These are phyloP conservation scores for Colletotrichum musae DNA, from an alignment of 2,329 filamentous ascomycete species.

Conservation along the genomic window DNA sequence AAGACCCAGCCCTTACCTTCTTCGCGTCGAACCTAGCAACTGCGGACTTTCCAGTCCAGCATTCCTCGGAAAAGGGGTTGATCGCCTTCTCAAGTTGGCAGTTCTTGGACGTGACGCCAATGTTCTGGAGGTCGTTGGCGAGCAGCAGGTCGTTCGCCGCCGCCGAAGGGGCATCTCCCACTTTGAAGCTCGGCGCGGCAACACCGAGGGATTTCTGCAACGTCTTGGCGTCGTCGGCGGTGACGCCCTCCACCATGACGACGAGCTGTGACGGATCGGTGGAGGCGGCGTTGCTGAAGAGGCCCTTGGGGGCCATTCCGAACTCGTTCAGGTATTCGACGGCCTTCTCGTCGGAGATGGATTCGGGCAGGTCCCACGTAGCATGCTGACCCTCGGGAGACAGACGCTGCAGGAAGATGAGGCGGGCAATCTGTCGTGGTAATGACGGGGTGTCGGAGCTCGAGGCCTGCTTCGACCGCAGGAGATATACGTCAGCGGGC, in stretches of 20 bases:
- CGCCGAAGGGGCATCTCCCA: slow-evolving; percentile 60
- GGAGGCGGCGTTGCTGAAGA: slow-evolving; percentile 63
- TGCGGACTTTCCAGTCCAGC: slow-evolving; percentile 61
- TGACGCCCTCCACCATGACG: slow-evolving; percentile 71
- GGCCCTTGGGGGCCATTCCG: slow-evolving; percentile 64
- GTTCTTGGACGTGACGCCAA: slow-evolving; percentile 52
- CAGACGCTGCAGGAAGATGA: slow-evolving; percentile 72
- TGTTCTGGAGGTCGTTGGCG: slow-evolving; percentile 57
- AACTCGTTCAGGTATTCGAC: slow-evolving; percentile 73
- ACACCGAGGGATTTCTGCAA: slow-evolving; percentile 59
- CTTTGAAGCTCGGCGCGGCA: slow-evolving; percentile 64
- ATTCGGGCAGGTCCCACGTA: slow-evolving; percentile 61
- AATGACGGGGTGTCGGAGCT: slow-evolving; percentile 57
- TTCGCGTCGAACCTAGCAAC: slow-evolving; percentile 60
- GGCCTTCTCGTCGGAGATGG: slow-evolving; percentile 60
- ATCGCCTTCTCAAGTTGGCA: slow-evolving; percentile 57
- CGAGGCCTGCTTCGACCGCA: slow-evolving; percentile 54
- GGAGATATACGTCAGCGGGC: slow-evolving; percentile 68
- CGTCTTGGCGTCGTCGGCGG: slow-evolving; percentile 56
- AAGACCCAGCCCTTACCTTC: slow-evolving; percentile 52
- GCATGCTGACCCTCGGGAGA: slow-evolving; percentile 62
- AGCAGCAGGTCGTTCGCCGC: slow-evolving; percentile 59
- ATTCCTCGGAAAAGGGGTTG: slow-evolving; percentile 59
- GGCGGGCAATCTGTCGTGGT: slow-evolving; percentile 68
- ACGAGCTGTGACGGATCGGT: slow-evolving; percentile 68